phyloP scores from a whole-genome alignment of 768 basidiomycete species.

The Flagelloscypha sp. region DNA sequence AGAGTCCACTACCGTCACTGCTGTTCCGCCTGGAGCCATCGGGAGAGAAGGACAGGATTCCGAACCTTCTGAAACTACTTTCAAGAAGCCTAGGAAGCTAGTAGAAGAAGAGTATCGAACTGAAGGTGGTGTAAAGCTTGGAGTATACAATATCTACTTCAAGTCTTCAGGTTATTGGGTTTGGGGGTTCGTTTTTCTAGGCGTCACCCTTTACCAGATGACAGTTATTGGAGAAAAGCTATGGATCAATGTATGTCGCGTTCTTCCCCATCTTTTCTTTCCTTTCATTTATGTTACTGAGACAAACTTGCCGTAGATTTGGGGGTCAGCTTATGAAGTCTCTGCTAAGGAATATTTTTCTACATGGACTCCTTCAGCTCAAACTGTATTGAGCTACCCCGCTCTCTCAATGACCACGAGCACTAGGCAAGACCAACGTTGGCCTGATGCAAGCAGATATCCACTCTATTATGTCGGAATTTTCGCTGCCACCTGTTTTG shows the following conservation, averaged over 20 bases:
- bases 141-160: slow-evolving; percentile 58
- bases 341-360: no score
- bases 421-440: no score
- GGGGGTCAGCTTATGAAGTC: no score
- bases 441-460: slow-evolving; percentile 46
- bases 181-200: slow-evolving; percentile 43
- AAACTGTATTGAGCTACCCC: no score
- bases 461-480: slow-evolving; percentile 68
- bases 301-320: no score
- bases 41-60: background rate
- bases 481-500: slow-evolving; percentile 54
- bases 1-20: no score
- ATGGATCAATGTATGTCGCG: slow-evolving; percentile 65
- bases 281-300: no score
- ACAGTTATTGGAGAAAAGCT: slow-evolving; percentile 53
- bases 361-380: no score
- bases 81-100: slow-evolving; percentile 68
- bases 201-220: slow-evolving; percentile 43
- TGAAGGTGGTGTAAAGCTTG: slow-evolving; percentile 76
- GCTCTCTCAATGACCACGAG: no score
- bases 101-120: slow-evolving; percentile 79
- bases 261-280: no score
- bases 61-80: no score
- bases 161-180: slow-evolving; percentile 73
- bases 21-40: slow-evolving; percentile 6